Base-by-base conservation (phyloP, 2,329 filamentous ascomycete genomes). In the Aspergillus pseudotamarii region DNA sequence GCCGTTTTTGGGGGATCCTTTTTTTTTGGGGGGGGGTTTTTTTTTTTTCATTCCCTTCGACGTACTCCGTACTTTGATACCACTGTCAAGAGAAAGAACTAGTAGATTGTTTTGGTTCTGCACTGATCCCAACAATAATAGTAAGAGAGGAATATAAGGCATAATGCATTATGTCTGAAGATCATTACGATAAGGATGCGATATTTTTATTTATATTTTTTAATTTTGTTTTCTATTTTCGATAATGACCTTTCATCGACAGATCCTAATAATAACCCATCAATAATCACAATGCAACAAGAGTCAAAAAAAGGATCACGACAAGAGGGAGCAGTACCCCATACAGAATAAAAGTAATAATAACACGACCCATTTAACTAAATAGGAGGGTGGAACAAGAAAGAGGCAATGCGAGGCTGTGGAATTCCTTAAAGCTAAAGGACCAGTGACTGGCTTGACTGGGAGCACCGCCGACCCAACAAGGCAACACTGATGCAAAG, bases 401-500 rank as follows among this genome's bases (percentile, higher is more conserved):
- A 6, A 41, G 51, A 54, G 51, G 51, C 32, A 36, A 54, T 36
- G 51, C 51, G 51, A 54, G 51, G 51, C 51, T 54, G 51, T 36
- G 51, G 51, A 54, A 54, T 54, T 54, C 51, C 51, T 32, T 16
- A 23, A 54, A 51, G 34, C 51, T n/a, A 36, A 54, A 36, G 54
- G 14, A 38, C 48, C 48, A 58, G 32, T 54, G 12, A 63, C 32
- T 57, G 23, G 36, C 61, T 45, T 30, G 50, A 59, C 32, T 6
- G 8, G 57, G 57, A 41, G 57, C 57, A 57, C 38, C 32, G 12
- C 45, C 14, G 30, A 38, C 41, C 36, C 36, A 41, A 45, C 36
- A 19, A 61, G 62, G 38, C 41, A 61, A 28, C 58, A 57, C 50
- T 64, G 62, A 64, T 61, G 62, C 59, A 64, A 59, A 58, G 55